These are phyloP conservation scores for Quercus robur DNA, from an alignment of 306 rosid genomes.

Conservation along the genomic window DNA sequence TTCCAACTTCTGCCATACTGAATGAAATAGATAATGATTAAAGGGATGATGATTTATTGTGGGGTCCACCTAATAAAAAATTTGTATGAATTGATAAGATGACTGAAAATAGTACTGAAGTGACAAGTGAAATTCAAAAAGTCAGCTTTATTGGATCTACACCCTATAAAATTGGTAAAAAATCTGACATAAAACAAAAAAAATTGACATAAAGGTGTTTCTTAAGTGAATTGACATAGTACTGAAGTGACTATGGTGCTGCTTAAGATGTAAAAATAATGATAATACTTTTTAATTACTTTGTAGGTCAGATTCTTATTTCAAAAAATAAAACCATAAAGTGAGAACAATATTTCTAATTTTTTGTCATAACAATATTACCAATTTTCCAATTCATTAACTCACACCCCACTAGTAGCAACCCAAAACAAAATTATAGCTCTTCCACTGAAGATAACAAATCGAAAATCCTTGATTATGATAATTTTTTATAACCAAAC, in stretches of 20 bases:
- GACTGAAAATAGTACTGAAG: too few relatives aligned
- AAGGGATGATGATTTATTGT: too few relatives aligned
- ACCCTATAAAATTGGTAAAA: too few relatives aligned
- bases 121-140: too few relatives aligned
- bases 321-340: not conserved
- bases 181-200: too few relatives aligned
- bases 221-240: too few relatives aligned
- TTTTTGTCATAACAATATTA: not conserved
- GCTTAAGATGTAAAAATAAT: not conserved
- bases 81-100: too few relatives aligned
- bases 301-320: not conserved
- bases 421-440: not conserved
- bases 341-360: not conserved
- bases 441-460: not conserved
- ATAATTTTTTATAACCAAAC: not conserved
- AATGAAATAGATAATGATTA: slow-evolving; percentile 20
- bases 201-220: too few relatives aligned
- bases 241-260: not conserved
- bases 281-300: not conserved
- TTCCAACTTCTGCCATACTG: slow-evolving; percentile 99
- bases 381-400: not conserved
- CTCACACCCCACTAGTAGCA: not conserved
- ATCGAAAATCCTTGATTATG: slow-evolving; percentile 2
- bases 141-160: too few relatives aligned
- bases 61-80: too few relatives aligned